Conservation (phyloP, 768 basidiomycete genomes). For the Mycena galericulata region DNA sequence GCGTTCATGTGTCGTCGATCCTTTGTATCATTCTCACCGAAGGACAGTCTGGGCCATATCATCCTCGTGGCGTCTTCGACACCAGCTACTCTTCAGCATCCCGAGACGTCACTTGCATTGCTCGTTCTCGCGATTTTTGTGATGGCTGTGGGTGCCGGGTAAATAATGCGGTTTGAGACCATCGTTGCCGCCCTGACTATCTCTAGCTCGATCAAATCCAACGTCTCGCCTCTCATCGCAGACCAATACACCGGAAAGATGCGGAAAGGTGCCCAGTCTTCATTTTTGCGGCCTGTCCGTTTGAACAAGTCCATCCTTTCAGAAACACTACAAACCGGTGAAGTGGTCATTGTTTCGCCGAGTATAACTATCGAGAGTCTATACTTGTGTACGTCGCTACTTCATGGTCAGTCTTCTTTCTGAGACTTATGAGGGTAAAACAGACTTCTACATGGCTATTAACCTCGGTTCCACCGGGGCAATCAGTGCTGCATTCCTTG, state of each 20-base stretch:
- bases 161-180: too few relatives aligned
- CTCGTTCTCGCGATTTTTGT: conserved; percentile 61
- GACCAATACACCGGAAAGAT: conserved; percentile 66
- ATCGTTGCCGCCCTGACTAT: neutral
- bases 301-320: neutral
- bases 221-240: conserved; percentile 69
- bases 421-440: conserved; percentile 56
- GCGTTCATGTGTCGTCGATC: neutral
- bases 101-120: conserved; percentile 55
- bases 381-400: conserved; percentile 54
- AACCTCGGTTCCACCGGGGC: conserved; percentile 56
- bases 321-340: conserved; percentile 60
- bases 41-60: conserved; percentile 54
- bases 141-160: conserved; percentile 56
- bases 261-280: conserved; percentile 49
- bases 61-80: conserved; percentile 59
- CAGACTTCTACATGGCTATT: conserved; percentile 58
- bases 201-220: conserved; percentile 61
- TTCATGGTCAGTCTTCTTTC: conserved; percentile 5
- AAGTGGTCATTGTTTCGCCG: conserved; percentile 65
- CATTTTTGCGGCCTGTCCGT: neutral
- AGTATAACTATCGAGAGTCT: conserved; percentile 62
- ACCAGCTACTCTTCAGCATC: conserved; percentile 54
- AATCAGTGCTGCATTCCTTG: conserved; percentile 64
- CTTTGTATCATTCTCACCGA: conserved; percentile 1